Evolutionary conservation across 2,329 filamentous ascomycete genomes (phyloP), one percentile per base, ranked within the genome.

Genomic region (Rugonectria rugulosa): DNA sequence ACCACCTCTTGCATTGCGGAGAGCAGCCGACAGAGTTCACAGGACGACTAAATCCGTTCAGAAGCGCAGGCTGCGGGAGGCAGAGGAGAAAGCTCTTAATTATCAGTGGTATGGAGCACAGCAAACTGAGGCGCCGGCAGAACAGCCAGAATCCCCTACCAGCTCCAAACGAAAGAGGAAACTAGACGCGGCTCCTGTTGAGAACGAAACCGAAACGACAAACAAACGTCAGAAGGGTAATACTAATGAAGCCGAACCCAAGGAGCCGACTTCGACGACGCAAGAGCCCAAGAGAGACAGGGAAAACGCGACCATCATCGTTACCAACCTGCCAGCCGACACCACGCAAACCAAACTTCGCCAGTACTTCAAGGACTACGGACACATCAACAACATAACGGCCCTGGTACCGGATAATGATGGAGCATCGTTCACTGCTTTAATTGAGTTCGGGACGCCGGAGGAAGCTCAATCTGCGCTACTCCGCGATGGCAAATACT

Each of bases 351-450:
- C 85, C 11, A 89, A 88, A 65, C 76, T 98, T 12, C 86, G 89
- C 53, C 90, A 96, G 71, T 98, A 96, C 72, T 98, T 99, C 77
- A 88, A 89, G 68, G 91, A 93, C 59, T 96, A 93, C 66, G 95
- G 95, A 11, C 88, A 87, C 34, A 89, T 97, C 69, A 91, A 92
- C 66, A 88, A 88, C 59, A 78, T 97, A 26, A 88, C 86, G 38
- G 78, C 94, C 46, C 59, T 76, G 23, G 79, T 90, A 26, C 78
- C 79, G 27, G 87, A 91, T 37, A 73, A 81, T 2, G 81, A 86
- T 41, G 79, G 78, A n/a, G 75, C 82, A 40, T 85, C 86, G 2
- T 77, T 86, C 12, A 87, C 87, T 4, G 92, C 92, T 2, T 79
- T 95, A 40, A 86, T 99, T 44, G 95, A 99, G 72, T 97, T 98